phyloP scores from a whole-genome alignment of 106 monocot species.

The Platanthera zijinensis region DNA sequence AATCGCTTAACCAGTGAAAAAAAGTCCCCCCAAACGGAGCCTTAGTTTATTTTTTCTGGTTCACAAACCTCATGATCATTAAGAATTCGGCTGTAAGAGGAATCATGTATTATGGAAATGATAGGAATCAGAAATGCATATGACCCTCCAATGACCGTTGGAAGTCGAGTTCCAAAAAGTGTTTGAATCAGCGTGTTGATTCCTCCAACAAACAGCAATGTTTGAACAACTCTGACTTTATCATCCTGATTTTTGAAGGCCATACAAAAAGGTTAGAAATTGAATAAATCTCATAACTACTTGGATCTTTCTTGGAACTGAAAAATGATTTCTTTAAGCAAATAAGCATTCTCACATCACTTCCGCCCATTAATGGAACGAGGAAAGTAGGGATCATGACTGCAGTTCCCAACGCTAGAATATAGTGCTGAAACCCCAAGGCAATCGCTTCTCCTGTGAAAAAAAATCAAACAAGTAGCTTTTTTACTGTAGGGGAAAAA shows the following conservation, averaged over 20 bases:
- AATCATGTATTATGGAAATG: constrained; percentile 77
- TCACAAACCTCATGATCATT: constrained; percentile 52
- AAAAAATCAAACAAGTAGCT: background rate
- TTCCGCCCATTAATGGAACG: constrained; percentile 45
- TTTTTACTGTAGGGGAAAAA: background rate
- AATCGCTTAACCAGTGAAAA: too few relatives aligned
- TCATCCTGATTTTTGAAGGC: constrained; percentile 42
- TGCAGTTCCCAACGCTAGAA: constrained; percentile 76
- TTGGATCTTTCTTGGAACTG: too few relatives aligned
- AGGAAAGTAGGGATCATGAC: constrained; percentile 89
- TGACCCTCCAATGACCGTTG: constrained; percentile 75
- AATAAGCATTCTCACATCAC: constrained; percentile 33
- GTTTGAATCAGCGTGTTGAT: constrained; percentile 93
- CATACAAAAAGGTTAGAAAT: too few relatives aligned
- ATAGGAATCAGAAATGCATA: constrained; percentile 80
- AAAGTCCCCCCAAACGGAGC: too few relatives aligned
- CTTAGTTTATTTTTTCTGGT: background rate
- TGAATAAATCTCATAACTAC: background rate
- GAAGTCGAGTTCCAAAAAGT: constrained; percentile 86
- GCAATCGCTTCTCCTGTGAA: constrained; percentile 22
- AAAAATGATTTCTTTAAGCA: background rate
- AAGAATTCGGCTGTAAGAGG: constrained; percentile 30
- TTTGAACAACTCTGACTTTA: constrained; percentile 85
- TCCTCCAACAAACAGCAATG: constrained; percentile 79
- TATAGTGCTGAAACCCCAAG: constrained; percentile 81